Percentiles rank a stretch among this genome's conserved stretches.
phyloP scores from a whole-genome alignment of 108 stramenopile species.

The Seminavis robusta region DNA sequence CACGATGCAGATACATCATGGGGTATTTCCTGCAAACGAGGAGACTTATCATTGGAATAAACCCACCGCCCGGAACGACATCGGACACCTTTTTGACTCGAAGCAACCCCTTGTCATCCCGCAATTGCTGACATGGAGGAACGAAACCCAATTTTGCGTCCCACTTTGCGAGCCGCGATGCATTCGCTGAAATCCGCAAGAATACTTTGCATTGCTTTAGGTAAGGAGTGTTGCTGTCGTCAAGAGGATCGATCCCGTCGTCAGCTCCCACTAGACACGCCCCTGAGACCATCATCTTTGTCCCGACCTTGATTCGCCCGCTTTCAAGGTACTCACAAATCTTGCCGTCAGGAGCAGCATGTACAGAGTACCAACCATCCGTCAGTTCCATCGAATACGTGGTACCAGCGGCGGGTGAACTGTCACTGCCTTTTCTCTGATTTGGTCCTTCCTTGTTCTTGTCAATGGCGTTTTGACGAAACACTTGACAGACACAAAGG shows the following conservation, averaged over 20 bases:
- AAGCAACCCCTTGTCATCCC: background rate
- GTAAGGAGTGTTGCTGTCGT: constrained; percentile 37
- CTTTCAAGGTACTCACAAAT: constrained; percentile 33
- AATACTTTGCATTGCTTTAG: constrained; percentile 21
- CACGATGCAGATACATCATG: constrained; percentile 53
- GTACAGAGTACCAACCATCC: constrained; percentile 84
- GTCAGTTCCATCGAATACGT: constrained; percentile 52
- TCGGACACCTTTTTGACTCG: constrained; percentile 43
- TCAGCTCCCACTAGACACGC: constrained; percentile 61
- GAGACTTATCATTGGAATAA: constrained; percentile 58
- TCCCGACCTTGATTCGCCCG: constrained; percentile 57
- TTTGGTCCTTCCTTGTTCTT: background rate
- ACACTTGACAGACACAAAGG: constrained; percentile 54
- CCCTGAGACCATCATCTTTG: constrained; percentile 66
- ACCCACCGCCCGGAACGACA: constrained; percentile 59
- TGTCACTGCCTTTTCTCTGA: background rate
- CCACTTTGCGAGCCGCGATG: constrained; percentile 75
- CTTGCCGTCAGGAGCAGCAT: constrained; percentile 45
- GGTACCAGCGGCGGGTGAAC: background rate
- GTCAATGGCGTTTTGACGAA: constrained; percentile 26
- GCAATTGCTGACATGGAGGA: background rate
- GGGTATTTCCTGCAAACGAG: constrained; percentile 68
- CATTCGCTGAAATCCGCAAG: constrained; percentile 57
- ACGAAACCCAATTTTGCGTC: constrained; percentile 79
- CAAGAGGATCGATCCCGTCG: constrained; percentile 83